Base-by-base conservation (phyloP, 179 eudicot genomes). In the Patellifolia procumbens region DNA sequence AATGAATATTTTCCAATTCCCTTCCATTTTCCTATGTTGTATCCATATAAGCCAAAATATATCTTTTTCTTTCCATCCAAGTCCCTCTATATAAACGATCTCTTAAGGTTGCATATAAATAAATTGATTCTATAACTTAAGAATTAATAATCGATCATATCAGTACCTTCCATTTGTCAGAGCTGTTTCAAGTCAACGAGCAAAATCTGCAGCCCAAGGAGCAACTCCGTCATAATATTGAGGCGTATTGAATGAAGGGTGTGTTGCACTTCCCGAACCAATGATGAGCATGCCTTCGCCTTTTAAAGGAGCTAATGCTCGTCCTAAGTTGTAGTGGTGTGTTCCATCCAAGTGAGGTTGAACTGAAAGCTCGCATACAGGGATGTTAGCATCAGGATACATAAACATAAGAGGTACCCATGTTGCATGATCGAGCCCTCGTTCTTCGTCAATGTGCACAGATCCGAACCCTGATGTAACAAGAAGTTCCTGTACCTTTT, bases 341-440 rank as follows among this genome's bases (percentile, higher is more conserved):
- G 75, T 78, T 5, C 77, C 89, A 81, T 87, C 86, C 70, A 58
- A 60, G 28, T 80, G 11, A 0, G 84, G 62, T 73, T 89, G 91
- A 63, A 89, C 64, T 4, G 91, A 88, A 19, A 89, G n/a, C 80
- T 87, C 88, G 70, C 93, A 89, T 29, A 89, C 91, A 0, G 93
- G 88, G 70, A 88, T n/a, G n/a, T n/a, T n/a, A n/a, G n/a, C n/a
- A n/a, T n/a, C n/a, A n/a, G n/a, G n/a, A n/a, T n/a, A n/a, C 93
- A 89, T 89, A 24, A 87, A 84, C 92, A 87, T 86, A 26, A 88
- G 86, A 8, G 91, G 91, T 2, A 89, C 88, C 91, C 91, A 89
- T 19, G 91, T 85, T 1, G 89, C 91, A 45, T 87, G 93, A 76
- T 88, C 89, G 24, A 89, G 82, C 35, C 91, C 89, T 22, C 87